Evolutionary conservation across 202 grass and related monocot species (phyloP).

Genomic region (Zizania palustris): DNA sequence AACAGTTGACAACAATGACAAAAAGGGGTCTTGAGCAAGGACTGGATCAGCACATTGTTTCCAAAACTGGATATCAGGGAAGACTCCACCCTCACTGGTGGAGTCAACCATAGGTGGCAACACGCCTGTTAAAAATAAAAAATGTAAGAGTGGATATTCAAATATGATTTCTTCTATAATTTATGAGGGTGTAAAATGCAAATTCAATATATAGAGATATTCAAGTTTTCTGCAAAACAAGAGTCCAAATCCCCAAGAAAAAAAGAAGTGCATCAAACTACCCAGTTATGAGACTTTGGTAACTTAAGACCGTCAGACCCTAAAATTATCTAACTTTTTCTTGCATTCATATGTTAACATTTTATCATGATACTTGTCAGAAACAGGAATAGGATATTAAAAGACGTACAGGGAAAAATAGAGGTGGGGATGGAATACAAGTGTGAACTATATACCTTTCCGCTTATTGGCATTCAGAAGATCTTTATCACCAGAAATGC

Average conservation of each 20-base stretch:
- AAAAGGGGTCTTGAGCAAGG: constrained; percentile 92
- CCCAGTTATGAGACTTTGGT: neutral
- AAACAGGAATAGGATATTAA: constrained; percentile 8
- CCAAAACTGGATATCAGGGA: constrained; percentile 94
- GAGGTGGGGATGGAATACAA: neutral
- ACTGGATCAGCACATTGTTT: constrained; percentile 84
- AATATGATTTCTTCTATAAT: constrained; percentile 15
- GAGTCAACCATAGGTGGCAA: constrained; percentile 63
- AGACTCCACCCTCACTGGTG: constrained; percentile 54
- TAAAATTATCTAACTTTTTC: neutral
- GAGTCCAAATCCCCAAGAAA: neutral
- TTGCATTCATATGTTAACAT: neutral
- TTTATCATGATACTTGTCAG: neutral
- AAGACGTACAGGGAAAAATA: neutral
- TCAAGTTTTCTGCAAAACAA: constrained; percentile 16
- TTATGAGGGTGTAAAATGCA: neutral
- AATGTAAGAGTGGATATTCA: constrained; percentile 17
- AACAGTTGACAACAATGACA: constrained; percentile 77
- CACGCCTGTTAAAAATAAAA: constrained; percentile 52
- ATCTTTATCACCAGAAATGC: constrained; percentile 73
- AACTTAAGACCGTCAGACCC: neutral
- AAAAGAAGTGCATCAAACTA: neutral
- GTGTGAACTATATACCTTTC: constrained; percentile 55
- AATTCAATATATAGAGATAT: neutral
- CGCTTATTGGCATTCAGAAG: constrained; percentile 59